Evolutionary conservation across 371 early-diverging fungal species (phyloP).

Genomic region (Mucor mucedo): DNA sequence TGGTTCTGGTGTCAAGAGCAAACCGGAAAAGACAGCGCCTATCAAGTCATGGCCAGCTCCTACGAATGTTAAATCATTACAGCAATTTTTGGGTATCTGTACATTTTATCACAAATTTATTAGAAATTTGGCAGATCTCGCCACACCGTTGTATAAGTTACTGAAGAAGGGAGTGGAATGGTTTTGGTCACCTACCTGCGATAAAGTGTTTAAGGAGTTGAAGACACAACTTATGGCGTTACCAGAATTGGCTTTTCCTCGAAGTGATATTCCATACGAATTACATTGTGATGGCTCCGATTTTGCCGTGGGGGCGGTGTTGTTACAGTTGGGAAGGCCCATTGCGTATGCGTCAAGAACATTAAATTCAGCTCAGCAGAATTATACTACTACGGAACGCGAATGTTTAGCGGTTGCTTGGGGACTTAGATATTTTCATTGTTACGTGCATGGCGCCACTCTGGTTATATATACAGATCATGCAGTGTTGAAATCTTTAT

Average conservation of each 20-base stretch:
- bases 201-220: background rate
- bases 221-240: constrained; percentile 16
- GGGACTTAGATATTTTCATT: constrained; percentile 12
- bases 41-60: too few relatives aligned
- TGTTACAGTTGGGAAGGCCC: constrained; percentile 19
- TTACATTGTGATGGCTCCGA: constrained; percentile 17
- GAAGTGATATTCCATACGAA: constrained; percentile 10
- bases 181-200: background rate
- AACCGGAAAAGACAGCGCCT: too few relatives aligned
- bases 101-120: too few relatives aligned
- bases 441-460: constrained; percentile 12
- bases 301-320: constrained; percentile 9
- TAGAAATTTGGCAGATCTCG: too few relatives aligned
- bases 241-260: constrained; percentile 8
- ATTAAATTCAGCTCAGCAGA: background rate
- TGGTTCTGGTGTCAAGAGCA: too few relatives aligned
- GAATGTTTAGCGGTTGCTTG: constrained; percentile 15
- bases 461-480: constrained; percentile 17
- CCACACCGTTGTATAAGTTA: too few relatives aligned
- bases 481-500: background rate
- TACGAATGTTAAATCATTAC: too few relatives aligned
- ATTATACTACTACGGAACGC: constrained; percentile 7
- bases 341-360: constrained; percentile 24
- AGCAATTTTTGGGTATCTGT: too few relatives aligned
- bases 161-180: too few relatives aligned